Conservation (phyloP, 2,329 filamentous ascomycete genomes). For the Emydomyces testavorans region DNA sequence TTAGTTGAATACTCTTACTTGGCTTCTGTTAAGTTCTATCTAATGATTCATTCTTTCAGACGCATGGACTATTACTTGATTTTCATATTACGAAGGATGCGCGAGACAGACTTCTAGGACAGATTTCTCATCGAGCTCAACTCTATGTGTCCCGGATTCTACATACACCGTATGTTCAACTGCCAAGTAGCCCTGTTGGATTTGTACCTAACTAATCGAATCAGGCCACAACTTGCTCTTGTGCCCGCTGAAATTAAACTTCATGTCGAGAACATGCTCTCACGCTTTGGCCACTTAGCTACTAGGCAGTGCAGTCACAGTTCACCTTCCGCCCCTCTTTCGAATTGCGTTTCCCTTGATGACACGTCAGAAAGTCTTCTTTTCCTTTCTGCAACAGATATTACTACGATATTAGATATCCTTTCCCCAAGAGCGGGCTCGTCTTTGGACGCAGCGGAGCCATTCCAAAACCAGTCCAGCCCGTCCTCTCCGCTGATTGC, state of each 20-base stretch:
- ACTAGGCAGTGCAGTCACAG: neutral
- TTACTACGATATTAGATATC: slow-evolving; percentile 68
- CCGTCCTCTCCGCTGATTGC: slow-evolving; percentile 22
- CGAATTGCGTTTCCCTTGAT: neutral
- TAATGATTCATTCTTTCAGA: slow-evolving; percentile 36
- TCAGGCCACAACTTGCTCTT: slow-evolving; percentile 29
- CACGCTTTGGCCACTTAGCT: slow-evolving; percentile 18
- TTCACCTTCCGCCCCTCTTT: neutral
- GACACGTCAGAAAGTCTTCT: slow-evolving; percentile 39
- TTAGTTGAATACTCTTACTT: slow-evolving; percentile 30
- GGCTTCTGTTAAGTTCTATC: slow-evolving; percentile 12
- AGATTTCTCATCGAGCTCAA: slow-evolving; percentile 69
- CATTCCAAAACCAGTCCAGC: slow-evolving; percentile 23
- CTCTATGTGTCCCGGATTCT: slow-evolving; percentile 67
- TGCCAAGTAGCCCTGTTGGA: slow-evolving; percentile 21
- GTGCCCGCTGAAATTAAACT: slow-evolving; percentile 26
- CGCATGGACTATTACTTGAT: slow-evolving; percentile 59
- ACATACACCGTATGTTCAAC: slow-evolving; percentile 52
- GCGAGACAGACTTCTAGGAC: slow-evolving; percentile 59
- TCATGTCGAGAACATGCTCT: slow-evolving; percentile 32
- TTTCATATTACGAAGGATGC: slow-evolving; percentile 89
- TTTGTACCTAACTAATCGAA: slow-evolving; percentile 38
- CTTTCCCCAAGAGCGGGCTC: slow-evolving; percentile 52
- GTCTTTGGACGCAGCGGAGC: slow-evolving; percentile 17
- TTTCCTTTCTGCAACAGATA: slow-evolving; percentile 59